These are phyloP conservation scores for Lippia alba DNA, from an alignment of 305 asterid genomes.

Conservation along the genomic window DNA sequence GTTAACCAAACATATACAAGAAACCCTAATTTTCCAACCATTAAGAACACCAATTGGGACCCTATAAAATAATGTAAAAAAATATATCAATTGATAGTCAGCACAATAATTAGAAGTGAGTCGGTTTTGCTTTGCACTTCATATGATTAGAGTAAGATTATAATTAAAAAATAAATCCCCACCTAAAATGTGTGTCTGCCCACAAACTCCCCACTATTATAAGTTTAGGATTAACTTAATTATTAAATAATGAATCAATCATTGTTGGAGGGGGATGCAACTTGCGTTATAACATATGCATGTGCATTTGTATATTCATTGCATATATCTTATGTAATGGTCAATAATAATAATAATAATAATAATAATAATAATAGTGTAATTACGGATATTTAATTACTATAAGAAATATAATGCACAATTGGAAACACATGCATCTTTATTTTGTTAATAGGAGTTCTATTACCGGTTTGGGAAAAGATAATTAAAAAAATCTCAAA, in stretches of 20 bases:
- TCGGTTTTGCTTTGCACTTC: slow-evolving; percentile 10
- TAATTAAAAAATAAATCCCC: background rate
- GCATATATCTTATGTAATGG: background rate
- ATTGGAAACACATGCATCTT: too few species aligned
- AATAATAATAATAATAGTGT: background rate
- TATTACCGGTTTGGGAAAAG: too few species aligned
- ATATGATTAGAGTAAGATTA: slow-evolving; percentile 11
- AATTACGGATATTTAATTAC: too few species aligned
- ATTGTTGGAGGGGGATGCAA: slow-evolving; percentile 1
- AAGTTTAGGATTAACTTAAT: background rate
- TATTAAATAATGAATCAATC: background rate
- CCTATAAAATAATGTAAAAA: background rate
- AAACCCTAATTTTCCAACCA: slow-evolving; percentile 4
- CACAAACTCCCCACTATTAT: slow-evolving; percentile 12
- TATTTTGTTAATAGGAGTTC: too few species aligned
- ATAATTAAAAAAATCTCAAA: too few species aligned
- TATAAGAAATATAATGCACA: too few species aligned
- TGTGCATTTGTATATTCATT: slow-evolving; percentile 4
- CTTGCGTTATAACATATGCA: background rate
- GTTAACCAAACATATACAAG: background rate
- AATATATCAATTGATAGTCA: background rate
- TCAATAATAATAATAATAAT: background rate
- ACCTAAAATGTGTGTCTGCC: slow-evolving; percentile 14
- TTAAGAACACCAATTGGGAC: background rate
- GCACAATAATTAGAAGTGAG: slow-evolving; percentile 28